These are phyloP conservation scores for Colletotrichum echinochloae DNA, from an alignment of 2,329 filamentous ascomycete genomes.

Conservation along the genomic window DNA sequence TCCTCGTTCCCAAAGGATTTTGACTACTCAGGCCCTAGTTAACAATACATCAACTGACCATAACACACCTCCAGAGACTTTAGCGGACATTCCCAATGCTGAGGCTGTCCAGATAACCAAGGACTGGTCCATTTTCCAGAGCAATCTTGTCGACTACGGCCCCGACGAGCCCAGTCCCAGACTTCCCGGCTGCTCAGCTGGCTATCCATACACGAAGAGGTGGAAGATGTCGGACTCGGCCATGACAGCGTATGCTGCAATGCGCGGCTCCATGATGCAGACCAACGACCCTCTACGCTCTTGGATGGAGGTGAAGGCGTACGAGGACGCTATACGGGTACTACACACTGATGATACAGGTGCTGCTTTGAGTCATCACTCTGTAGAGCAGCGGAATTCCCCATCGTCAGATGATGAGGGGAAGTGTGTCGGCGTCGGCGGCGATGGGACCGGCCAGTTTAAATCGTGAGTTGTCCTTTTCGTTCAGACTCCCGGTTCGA, in stretches of 20 bases:
- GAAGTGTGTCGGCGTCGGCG: background rate
- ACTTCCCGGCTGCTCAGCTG: slow-evolving; percentile 36
- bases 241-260: slow-evolving; percentile 49
- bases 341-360: background rate
- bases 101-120: slow-evolving; percentile 3
- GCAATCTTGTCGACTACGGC: slow-evolving; percentile 34
- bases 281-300: slow-evolving; percentile 46
- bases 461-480: background rate
- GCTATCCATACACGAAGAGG: slow-evolving; percentile 33
- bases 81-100: background rate
- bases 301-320: slow-evolving; percentile 43
- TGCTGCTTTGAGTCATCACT: background rate
- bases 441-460: background rate
- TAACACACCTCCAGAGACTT: background rate
- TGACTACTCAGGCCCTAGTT: too few relatives aligned
- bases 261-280: slow-evolving; percentile 47
- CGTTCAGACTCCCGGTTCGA: background rate
- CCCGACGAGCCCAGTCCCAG: slow-evolving; percentile 24
- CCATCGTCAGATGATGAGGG: background rate
- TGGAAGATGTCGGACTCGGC: slow-evolving; percentile 45
- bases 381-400: background rate
- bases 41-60: background rate
- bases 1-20: background rate
- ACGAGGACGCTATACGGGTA: background rate
- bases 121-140: slow-evolving; percentile 37